Conservation (phyloP, 345 rosid species). For the Euphorbia peplus region DNA sequence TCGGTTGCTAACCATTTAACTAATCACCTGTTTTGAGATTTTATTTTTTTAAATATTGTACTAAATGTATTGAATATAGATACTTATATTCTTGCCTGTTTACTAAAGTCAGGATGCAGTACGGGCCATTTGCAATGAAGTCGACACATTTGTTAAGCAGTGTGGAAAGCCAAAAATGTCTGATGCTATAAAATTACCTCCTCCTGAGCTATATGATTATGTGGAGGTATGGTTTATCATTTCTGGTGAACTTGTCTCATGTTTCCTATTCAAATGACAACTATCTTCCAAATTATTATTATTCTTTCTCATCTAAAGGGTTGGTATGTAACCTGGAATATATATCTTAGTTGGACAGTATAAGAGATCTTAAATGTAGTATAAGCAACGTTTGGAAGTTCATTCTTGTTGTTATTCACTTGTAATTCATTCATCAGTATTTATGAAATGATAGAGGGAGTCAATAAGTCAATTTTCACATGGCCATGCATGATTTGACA, state of each 20-base stretch:
- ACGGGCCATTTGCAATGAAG: slow-evolving; percentile 65
- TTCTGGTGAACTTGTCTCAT: neutral
- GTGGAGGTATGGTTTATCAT: slow-evolving; percentile 62
- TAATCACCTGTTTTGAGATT: neutral
- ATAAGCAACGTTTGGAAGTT: neutral
- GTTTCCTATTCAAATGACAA: neutral
- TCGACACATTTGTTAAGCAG: slow-evolving; percentile 66
- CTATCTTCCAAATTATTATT: neutral
- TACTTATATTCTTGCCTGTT: slow-evolving; percentile 21
- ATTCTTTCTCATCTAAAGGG: neutral
- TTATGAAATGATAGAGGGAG: neutral
- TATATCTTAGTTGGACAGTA: neutral
- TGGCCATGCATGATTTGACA: neutral
- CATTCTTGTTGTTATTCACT: neutral
- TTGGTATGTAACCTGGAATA: neutral
- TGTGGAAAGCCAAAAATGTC: slow-evolving; percentile 89
- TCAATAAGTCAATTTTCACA: neutral
- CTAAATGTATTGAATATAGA: neutral
- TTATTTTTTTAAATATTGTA: neutral
- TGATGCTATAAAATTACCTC: slow-evolving; percentile 87
- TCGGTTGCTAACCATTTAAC: neutral
- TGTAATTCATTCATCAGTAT: neutral
- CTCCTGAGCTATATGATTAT: slow-evolving; percentile 73
- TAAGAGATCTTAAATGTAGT: neutral
- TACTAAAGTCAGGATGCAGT: slow-evolving; percentile 77